Base-by-base conservation (phyloP, 1,139 yeast genomes). In the Blastobotrys raffinosifermentans region DNA sequence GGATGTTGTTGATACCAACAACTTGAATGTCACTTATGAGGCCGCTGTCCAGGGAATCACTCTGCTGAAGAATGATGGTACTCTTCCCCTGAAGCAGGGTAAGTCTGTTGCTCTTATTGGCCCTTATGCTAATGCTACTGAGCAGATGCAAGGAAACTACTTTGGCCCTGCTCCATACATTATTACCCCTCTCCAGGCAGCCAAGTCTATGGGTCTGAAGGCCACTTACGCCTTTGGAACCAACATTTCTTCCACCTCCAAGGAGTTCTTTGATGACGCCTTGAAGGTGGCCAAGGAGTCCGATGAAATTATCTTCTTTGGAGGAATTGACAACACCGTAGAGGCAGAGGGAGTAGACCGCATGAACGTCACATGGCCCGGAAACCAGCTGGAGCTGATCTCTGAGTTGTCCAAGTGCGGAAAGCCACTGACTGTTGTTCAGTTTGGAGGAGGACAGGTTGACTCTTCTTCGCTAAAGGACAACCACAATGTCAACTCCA, bases 11-110 rank as follows among this genome's bases (percentile, higher is more conserved):
- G 46, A 73, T 3, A 57, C 77, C 23, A 62, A 67, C 16, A 65
- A 75, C 14, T 22, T 23, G 35, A 63, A 67, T 29, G 63, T 72
- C 3, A 76, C 80, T 0, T 58, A 71, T 34, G 62, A 66, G 32
- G 74, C 72, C 20, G 78, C 80, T 1, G 61, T 70, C 39, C 80
- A 75, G 51, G 74, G 77, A 1, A 59, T 75, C 22, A 70, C 72
- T 1, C 57, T 75, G 38, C 60, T 75, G 47, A 75, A 68, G 43
- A 75, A 75, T 26, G 73, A 70, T 3, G 70, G 64, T 23, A 61
- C 66, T 40, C 60, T 75, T 43, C 80, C 80, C 7, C 67, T 75
- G 25, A 41, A 47, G 6, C 69, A 66, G 43, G 73, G 73, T 1
- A 59, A 70, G 18, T 58, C 69, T 40, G 22, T 75, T 69, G n/a